Conservation (phyloP, 148 eudicot genomes). For the Camellia lanceoleosa region DNA sequence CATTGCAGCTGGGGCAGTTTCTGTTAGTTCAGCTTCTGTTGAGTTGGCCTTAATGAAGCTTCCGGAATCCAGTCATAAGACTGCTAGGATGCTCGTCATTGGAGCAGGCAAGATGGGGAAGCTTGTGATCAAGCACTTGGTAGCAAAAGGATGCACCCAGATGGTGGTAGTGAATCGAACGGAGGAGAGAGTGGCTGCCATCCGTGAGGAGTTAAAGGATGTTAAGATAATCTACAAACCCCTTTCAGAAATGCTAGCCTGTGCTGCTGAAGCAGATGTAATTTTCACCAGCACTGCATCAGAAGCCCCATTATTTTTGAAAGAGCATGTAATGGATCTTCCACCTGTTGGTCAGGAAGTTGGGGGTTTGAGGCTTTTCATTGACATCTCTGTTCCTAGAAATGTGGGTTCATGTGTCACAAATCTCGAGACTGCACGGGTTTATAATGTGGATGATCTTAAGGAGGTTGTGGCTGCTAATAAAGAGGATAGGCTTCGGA, state of each 20-base stretch:
- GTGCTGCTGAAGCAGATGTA: conserved; percentile 85
- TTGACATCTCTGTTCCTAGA: conserved; percentile 86
- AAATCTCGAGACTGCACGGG: conserved; percentile 43
- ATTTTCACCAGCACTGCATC: conserved; percentile 91
- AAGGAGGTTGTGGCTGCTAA: conserved; percentile 91
- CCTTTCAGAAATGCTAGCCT: conserved; percentile 63
- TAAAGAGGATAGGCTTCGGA: conserved; percentile 71
- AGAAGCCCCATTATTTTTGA: conserved; percentile 53
- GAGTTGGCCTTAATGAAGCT: conserved; percentile 91
- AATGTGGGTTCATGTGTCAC: conserved; percentile 70
- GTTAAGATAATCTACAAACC: conserved; percentile 77
- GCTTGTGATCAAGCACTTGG: conserved; percentile 89
- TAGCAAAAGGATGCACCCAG: conserved; percentile 84
- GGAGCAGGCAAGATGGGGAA: conserved; percentile 99
- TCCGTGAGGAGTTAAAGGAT: conserved; percentile 65
- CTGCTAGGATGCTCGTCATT: conserved; percentile 71
- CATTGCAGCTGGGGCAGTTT: conserved; percentile 92
- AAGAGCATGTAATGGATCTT: conserved; percentile 50
- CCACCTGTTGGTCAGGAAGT: conserved; percentile 48
- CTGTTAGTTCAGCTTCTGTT: conserved; percentile 96
- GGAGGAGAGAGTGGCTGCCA: conserved; percentile 74
- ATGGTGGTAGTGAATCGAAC: conserved; percentile 85
- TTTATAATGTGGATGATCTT: conserved; percentile 83
- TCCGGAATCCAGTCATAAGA: conserved; percentile 55
- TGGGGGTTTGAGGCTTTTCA: conserved; percentile 62